Conservation (phyloP, 2,329 filamentous ascomycete genomes). For the Penicillium sp. region DNA sequence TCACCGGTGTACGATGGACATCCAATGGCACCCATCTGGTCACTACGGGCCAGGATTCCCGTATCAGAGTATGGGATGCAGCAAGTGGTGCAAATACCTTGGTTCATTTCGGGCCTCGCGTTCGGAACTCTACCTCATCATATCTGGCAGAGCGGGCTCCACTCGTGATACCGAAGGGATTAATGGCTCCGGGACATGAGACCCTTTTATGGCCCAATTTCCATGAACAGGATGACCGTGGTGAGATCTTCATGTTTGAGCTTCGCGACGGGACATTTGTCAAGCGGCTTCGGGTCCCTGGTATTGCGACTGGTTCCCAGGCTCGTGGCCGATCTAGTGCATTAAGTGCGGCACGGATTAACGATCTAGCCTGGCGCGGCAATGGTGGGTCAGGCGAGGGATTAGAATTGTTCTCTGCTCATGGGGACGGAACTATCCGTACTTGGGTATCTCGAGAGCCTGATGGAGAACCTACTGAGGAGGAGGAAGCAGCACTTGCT, state of each 20-base stretch:
- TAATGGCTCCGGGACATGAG: constrained; percentile 60
- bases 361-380: constrained; percentile 74
- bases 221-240: constrained; percentile 61
- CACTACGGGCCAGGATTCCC: constrained; percentile 78
- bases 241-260: constrained; percentile 76
- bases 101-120: constrained; percentile 78
- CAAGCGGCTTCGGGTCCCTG: constrained; percentile 68
- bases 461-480: constrained; percentile 47
- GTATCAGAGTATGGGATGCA: constrained; percentile 85
- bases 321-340: constrained; percentile 45
- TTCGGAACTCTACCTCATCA: constrained; percentile 66
- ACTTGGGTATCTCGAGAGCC: constrained; percentile 69
- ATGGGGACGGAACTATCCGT: constrained; percentile 80
- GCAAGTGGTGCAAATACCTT: constrained; percentile 81
- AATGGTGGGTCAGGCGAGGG: constrained; percentile 57
- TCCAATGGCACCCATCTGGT: constrained; percentile 75
- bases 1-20: constrained; percentile 84
- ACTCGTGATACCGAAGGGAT: constrained; percentile 61
- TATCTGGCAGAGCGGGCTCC: constrained; percentile 64
- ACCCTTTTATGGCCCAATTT: constrained; percentile 81
- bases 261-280: constrained; percentile 74
- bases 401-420: constrained; percentile 75
- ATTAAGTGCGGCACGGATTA: constrained; percentile 64
- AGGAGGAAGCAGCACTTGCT: constrained; percentile 52
- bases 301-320: constrained; percentile 44